Evolutionary conservation across 2,329 filamentous ascomycete genomes (phyloP).

Genomic region (Diaporthe sp.): DNA sequence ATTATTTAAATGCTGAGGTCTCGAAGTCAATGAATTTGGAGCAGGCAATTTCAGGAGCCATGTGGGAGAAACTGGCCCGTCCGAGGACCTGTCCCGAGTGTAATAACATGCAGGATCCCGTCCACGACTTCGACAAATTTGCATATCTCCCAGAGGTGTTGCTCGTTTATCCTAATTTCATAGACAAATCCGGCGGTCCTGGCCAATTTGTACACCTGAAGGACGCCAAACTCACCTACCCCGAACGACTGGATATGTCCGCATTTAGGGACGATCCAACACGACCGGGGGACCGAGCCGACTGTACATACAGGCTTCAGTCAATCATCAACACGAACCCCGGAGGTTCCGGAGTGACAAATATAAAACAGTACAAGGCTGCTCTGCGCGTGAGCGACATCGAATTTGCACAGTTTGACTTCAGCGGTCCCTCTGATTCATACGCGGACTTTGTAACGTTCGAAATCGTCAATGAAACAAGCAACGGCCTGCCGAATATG

Average conservation of each 20-base stretch:
- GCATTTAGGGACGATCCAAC: background rate
- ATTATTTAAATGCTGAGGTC: background rate
- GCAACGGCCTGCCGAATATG: background rate
- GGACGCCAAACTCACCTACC: background rate
- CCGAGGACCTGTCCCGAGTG: background rate
- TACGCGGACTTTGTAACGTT: background rate
- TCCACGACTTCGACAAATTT: background rate
- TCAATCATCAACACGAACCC: background rate
- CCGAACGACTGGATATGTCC: conserved; percentile 11
- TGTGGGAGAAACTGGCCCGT: background rate
- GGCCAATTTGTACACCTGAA: too few relatives aligned
- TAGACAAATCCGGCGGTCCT: background rate
- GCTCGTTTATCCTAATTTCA: background rate
- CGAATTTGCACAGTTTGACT: background rate
- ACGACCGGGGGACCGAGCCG: background rate
- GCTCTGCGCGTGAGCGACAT: background rate
- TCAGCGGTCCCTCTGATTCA: background rate
- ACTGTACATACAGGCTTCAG: background rate
- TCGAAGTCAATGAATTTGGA: background rate
- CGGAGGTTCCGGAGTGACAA: too few relatives aligned
- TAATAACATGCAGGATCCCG: background rate
- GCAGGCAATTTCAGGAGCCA: background rate
- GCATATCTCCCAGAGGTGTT: conserved; percentile 17
- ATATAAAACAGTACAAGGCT: background rate
- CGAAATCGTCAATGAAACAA: background rate